phyloP scores from a whole-genome alignment of 805 yeast species.

The Tetrapisispora namnaoensis region DNA sequence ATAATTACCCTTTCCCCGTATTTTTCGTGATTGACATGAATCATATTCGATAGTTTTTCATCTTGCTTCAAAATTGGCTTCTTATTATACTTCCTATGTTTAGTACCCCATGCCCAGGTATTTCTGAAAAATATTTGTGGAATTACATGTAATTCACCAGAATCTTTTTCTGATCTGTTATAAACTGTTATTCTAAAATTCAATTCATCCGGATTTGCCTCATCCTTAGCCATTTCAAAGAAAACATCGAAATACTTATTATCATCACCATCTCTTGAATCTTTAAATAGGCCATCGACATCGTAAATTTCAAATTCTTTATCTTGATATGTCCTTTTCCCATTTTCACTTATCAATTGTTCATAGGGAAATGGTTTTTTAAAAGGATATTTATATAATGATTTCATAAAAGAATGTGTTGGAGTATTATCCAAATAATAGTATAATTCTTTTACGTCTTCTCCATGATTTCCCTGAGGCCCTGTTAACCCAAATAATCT shows the following conservation, averaged over 20 bases:
- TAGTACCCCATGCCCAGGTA: constrained; percentile 82
- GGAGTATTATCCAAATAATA: constrained; percentile 88
- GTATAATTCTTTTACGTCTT: constrained; percentile 81
- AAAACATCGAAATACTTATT: constrained; percentile 78
- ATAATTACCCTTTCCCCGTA: constrained; percentile 56
- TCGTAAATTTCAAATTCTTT: constrained; percentile 77
- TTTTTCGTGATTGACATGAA: constrained; percentile 56
- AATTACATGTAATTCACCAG: constrained; percentile 81
- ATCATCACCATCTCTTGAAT: constrained; percentile 34
- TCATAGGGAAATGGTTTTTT: constrained; percentile 65
- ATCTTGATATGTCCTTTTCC: constrained; percentile 53
- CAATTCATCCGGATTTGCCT: constrained; percentile 68
- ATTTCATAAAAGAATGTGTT: constrained; percentile 86
- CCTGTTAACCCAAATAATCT: constrained; percentile 83
- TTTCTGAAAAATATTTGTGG: constrained; percentile 83
- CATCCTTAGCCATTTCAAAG: constrained; percentile 83
- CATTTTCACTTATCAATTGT: constrained; percentile 58
- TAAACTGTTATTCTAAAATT: constrained; percentile 80
- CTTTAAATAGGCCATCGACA: constrained; percentile 55
- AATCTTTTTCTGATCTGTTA: constrained; percentile 58
- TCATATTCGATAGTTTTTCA: constrained; percentile 32
- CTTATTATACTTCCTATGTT: constrained; percentile 33
- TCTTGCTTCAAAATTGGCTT: constrained; percentile 40
- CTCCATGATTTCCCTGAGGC: constrained; percentile 93
- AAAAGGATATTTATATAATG: constrained; percentile 88